Conservation (phyloP, 495 filamentous ascomycete species). For the Neurospora tetrasperma region DNA sequence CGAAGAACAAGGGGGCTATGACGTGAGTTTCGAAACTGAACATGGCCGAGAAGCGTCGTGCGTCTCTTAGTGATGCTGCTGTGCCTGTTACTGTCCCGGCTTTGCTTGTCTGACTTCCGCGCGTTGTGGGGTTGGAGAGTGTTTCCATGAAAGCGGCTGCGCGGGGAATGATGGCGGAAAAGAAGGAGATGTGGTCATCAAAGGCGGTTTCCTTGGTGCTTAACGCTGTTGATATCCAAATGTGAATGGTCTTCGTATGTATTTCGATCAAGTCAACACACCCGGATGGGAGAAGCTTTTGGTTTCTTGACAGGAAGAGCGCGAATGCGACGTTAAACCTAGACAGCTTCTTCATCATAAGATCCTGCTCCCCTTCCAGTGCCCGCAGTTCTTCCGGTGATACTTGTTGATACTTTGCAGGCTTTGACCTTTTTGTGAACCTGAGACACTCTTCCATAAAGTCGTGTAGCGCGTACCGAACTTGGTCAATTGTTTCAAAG, state of each 20-base stretch:
- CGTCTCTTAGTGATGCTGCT: slow-evolving; percentile 1
- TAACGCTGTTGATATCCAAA: slow-evolving; percentile 30
- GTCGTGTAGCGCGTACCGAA: slow-evolving; percentile 25
- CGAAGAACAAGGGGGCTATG: slow-evolving; percentile 40
- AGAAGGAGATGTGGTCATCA: slow-evolving; percentile 26
- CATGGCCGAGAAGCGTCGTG: slow-evolving; percentile 17
- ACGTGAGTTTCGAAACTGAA: slow-evolving; percentile 44
- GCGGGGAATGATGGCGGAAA: slow-evolving; percentile 27
- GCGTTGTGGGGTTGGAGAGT: neutral
- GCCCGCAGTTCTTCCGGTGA: slow-evolving; percentile 15
- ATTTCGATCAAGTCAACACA: slow-evolving; percentile 22
- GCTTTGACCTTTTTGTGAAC: slow-evolving; percentile 19
- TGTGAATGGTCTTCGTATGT: slow-evolving; percentile 19
- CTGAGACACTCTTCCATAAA: slow-evolving; percentile 26
- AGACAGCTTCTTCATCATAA: slow-evolving; percentile 18
- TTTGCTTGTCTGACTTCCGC: slow-evolving; percentile 3
- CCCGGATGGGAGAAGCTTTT: slow-evolving; percentile 13
- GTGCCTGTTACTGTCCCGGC: neutral
- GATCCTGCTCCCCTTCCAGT: slow-evolving; percentile 22
- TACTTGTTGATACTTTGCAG: slow-evolving; percentile 14
- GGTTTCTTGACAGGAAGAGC: slow-evolving; percentile 16
- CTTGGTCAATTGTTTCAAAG: slow-evolving; percentile 21
- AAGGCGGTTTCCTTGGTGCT: slow-evolving; percentile 26
- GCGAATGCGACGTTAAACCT: slow-evolving; percentile 27
- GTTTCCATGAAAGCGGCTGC: slow-evolving; percentile 22